Percentiles rank a stretch among this genome's conserved stretches.
These are phyloP conservation scores for Solidago caesia DNA, from an alignment of 129 eudicot species.

Conservation along the genomic window DNA sequence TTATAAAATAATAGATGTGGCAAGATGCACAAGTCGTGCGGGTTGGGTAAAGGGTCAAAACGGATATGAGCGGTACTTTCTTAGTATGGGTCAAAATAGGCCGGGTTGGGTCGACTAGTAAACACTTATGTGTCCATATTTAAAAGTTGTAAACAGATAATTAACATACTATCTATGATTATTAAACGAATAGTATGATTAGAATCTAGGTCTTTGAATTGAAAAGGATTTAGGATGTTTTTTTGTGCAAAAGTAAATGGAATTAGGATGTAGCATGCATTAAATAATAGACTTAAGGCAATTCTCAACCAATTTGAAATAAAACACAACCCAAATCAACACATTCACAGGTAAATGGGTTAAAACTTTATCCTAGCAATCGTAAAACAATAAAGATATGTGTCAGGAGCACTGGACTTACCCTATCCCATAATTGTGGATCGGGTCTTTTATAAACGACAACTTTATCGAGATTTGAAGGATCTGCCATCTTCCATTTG, in stretches of 20 bases:
- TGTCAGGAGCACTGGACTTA: slow-evolving; percentile 33
- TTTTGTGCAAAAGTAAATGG: background rate
- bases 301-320: background rate
- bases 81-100: too few relatives aligned
- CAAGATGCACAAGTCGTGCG: too few relatives aligned
- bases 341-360: background rate
- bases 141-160: too few relatives aligned
- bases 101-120: too few relatives aligned
- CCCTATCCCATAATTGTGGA: slow-evolving; percentile 86
- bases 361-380: background rate
- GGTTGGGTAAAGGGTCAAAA: too few relatives aligned
- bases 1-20: too few relatives aligned
- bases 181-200: too few relatives aligned
- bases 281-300: background rate
- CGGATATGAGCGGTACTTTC: too few relatives aligned
- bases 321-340: background rate
- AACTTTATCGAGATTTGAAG: slow-evolving; percentile 61
- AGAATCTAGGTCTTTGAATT: too few relatives aligned
- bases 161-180: too few relatives aligned
- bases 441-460: slow-evolving; percentile 72
- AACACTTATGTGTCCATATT: too few relatives aligned
- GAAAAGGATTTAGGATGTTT: too few relatives aligned
- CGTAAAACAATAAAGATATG: background rate
- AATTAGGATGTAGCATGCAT: background rate
- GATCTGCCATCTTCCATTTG: slow-evolving; percentile 78